Evolutionary conservation across 495 filamentous ascomycete genomes (phyloP), one percentile per base, ranked within the genome.

Genomic region (Aspergillus asperescens): DNA sequence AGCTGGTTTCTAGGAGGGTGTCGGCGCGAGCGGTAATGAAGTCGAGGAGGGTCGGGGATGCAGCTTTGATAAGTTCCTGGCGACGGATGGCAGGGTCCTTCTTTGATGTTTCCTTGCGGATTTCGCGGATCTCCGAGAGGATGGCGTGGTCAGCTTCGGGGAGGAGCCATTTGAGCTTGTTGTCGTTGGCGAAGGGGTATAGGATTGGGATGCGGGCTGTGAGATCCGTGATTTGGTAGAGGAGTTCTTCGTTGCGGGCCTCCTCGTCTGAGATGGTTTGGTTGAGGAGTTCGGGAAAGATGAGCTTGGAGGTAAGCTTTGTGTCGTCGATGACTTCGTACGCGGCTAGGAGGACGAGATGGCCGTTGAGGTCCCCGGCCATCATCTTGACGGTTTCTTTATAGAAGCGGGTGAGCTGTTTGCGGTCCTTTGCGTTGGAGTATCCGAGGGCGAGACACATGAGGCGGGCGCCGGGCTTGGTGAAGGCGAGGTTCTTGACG

Each of bases 291-390:
- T 96, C 91, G 0, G 86, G 70, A 57, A 96, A 84, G 52, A 97
- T 83, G 19, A 84, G 76, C 67, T 95, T 96, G 15, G 86, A 77
- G n/a, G 82, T 85, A 50, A 95, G 72, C 47, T 89, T 87, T 1
- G 91, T 96, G 63, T 99, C 94, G 58, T 99, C 94, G 47, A 95
- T 83, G 22, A 94, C 82, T 61, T 96, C 92, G 64, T 87, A 90
- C 4, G 87, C 88, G 1, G 90, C 76, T 22, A 97, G 73, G 13
- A 97, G 77, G 44, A 96, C 77, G 62, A 86, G 77, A 59, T 96
- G 90, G 1, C 81, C 94, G 59, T 92, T 48, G 3, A 75, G 55
- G 65, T 99, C 92, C 45, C 79, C 80, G 3, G 86, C 86, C 80
- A 97, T 87, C 45, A 84, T 70, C 62, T 89, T 84, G 60, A 92